Evolutionary conservation across 2,329 filamentous ascomycete genomes (phyloP).

Genomic region (Trichoderma lentiforme): DNA sequence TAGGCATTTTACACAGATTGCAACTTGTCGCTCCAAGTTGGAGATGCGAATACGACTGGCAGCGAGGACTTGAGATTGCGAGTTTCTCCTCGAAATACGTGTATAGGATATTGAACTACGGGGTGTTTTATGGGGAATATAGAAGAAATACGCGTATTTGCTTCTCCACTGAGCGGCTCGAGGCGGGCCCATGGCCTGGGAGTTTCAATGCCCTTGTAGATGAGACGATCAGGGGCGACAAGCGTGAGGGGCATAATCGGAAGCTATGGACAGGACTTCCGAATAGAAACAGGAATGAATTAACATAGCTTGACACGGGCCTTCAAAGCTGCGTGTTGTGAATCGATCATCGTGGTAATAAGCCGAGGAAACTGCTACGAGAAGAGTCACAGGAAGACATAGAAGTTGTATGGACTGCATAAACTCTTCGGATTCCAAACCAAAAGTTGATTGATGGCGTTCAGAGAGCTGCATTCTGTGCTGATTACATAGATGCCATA

Average conservation of each 20-base stretch:
- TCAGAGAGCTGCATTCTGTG: neutral
- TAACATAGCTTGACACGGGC: neutral
- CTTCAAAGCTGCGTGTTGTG: neutral
- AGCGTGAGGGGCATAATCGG: neutral
- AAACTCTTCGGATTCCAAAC: neutral
- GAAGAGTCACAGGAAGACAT: neutral
- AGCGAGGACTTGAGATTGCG: neutral
- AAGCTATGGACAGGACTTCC: neutral
- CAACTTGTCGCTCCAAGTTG: neutral
- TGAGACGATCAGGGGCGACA: neutral
- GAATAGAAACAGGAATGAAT: neutral
- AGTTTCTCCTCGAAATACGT: neutral
- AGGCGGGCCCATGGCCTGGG: neutral
- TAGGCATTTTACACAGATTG: neutral
- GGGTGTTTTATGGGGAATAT: neutral
- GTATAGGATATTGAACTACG: neutral
- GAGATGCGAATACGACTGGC: slow-evolving; percentile 8
- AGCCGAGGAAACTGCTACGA: neutral
- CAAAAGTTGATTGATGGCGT: neutral
- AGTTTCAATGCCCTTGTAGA: neutral
- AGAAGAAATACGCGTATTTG: neutral
- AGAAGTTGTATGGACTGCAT: neutral
- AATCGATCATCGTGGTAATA: neutral
- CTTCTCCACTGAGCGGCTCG: neutral
- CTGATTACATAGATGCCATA: neutral